Evolutionary conservation across 2,329 filamentous ascomycete genomes (phyloP).

Genomic region (Tothia fuscella): DNA sequence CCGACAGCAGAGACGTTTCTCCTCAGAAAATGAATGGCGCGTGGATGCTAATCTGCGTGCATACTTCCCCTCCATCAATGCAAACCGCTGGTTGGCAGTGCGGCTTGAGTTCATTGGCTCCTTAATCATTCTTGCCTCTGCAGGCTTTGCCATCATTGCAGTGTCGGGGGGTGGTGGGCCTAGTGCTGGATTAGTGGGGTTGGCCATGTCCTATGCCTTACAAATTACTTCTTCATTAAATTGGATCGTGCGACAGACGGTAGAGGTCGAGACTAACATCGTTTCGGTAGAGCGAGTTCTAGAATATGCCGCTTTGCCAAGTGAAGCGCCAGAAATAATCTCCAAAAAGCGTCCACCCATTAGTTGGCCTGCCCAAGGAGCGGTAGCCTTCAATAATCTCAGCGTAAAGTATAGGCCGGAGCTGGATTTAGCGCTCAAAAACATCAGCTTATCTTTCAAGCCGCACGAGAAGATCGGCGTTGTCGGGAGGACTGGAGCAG

Average conservation of each 20-base stretch:
- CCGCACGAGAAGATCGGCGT: conserved; percentile 97
- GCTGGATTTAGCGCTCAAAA: conserved; percentile 83
- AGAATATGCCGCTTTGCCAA: conserved; percentile 83
- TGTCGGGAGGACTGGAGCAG: conserved; percentile 88
- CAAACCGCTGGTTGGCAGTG: conserved; percentile 81
- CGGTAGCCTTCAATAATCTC: conserved; percentile 84
- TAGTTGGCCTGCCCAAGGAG: conserved; percentile 83
- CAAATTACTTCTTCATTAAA: conserved; percentile 96
- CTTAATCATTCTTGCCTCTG: conserved; percentile 79
- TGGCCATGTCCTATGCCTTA: conserved; percentile 93
- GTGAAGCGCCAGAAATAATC: conserved; percentile 89
- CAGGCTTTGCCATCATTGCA: conserved; percentile 68
- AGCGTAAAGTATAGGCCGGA: conserved; percentile 86
- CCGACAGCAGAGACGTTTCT: conserved; percentile 75
- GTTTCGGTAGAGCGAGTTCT: conserved; percentile 96
- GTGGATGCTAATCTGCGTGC: conserved; percentile 89
- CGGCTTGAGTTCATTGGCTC: conserved; percentile 92
- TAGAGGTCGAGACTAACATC: conserved; percentile 99
- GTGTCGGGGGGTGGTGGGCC: conserved; percentile 56
- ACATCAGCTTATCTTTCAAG: conserved; percentile 85
- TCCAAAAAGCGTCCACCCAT: conserved; percentile 75
- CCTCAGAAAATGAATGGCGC: conserved; percentile 91
- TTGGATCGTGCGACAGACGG: conserved; percentile 97
- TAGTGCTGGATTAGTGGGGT: conserved; percentile 66
- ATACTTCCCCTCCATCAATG: conserved; percentile 91